phyloP scores from a whole-genome alignment of 2,329 filamentous ascomycete genomes.

The Cladosporium velox region DNA sequence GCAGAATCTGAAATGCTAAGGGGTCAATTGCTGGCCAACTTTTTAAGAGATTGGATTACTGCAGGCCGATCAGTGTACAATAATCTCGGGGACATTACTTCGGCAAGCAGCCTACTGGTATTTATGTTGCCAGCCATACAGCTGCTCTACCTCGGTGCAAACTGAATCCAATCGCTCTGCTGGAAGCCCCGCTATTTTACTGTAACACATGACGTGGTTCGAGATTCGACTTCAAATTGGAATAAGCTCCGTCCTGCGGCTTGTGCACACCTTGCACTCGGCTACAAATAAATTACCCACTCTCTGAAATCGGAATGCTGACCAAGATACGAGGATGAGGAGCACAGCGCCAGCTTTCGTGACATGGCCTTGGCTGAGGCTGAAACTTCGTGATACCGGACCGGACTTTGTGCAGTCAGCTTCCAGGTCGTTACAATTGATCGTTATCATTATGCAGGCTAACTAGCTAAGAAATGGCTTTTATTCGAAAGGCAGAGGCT shows the following conservation, averaged over 20 bases:
- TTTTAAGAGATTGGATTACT: background rate
- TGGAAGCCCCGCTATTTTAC: background rate
- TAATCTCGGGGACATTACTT: background rate
- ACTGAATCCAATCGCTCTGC: background rate
- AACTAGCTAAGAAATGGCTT: background rate
- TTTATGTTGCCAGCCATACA: background rate
- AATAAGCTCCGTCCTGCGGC: background rate
- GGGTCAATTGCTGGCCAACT: background rate
- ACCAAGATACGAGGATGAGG: background rate
- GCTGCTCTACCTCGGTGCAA: background rate
- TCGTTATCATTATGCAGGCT: background rate
- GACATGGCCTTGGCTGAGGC: background rate
- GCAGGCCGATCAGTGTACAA: background rate
- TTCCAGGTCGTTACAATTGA: background rate
- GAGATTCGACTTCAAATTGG: background rate
- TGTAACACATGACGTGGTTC: background rate
- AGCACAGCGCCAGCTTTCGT: background rate
- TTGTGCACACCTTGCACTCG: background rate
- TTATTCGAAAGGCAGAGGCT: background rate
- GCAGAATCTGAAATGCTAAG: background rate
- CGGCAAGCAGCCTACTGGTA: background rate
- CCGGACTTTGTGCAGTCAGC: background rate
- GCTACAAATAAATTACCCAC: background rate
- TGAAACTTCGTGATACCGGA: background rate
- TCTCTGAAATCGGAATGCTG: background rate